These are phyloP conservation scores for Albophoma yamanashiensis DNA, from an alignment of 2,329 filamentous ascomycete species.

Conservation along the genomic window DNA sequence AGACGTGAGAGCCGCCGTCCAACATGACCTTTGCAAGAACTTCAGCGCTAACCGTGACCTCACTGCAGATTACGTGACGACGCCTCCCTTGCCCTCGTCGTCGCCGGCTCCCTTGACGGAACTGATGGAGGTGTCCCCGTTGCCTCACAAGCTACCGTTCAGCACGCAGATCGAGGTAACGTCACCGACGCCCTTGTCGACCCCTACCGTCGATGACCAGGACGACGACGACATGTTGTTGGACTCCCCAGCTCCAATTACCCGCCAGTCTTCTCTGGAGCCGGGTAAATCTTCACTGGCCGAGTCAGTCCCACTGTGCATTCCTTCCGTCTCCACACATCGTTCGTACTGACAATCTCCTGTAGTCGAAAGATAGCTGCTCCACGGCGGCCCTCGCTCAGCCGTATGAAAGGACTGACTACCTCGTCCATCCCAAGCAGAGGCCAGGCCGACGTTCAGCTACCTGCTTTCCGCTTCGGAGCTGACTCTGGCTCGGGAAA, in stretches of 20 bases:
- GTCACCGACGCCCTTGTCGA: conserved; percentile 57
- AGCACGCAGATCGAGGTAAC: conserved; percentile 53
- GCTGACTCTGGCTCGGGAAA: conserved; percentile 16
- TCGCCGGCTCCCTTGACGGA: conserved; percentile 66
- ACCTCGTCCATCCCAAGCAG: conserved; percentile 54
- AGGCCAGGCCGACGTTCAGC: conserved; percentile 50
- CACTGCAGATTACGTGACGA: conserved; percentile 59
- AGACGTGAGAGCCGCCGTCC: conserved; percentile 17
- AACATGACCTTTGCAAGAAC: conserved; percentile 4
- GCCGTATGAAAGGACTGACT: conserved; percentile 64
- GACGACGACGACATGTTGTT: conserved; percentile 41
- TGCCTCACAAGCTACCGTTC: conserved; percentile 76
- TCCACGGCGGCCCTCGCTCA: conserved; percentile 63
- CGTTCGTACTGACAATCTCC: conserved; percentile 12
- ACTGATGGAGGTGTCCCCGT: conserved; percentile 85
- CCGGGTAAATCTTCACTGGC: conserved; percentile 34
- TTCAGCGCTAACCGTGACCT: conserved; percentile 9
- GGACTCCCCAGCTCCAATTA: conserved; percentile 43
- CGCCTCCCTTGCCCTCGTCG: conserved; percentile 72
- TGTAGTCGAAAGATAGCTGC: conserved; percentile 55
- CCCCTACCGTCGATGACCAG: conserved; percentile 21
- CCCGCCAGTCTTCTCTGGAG: conserved; percentile 36
- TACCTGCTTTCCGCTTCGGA: conserved; percentile 69
- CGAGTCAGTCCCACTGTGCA: conserved; percentile 35
- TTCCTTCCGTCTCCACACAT: conserved; percentile 7